Conservation (phyloP, 2,329 filamentous ascomycete genomes). For the Cryphonectria naterciae region DNA sequence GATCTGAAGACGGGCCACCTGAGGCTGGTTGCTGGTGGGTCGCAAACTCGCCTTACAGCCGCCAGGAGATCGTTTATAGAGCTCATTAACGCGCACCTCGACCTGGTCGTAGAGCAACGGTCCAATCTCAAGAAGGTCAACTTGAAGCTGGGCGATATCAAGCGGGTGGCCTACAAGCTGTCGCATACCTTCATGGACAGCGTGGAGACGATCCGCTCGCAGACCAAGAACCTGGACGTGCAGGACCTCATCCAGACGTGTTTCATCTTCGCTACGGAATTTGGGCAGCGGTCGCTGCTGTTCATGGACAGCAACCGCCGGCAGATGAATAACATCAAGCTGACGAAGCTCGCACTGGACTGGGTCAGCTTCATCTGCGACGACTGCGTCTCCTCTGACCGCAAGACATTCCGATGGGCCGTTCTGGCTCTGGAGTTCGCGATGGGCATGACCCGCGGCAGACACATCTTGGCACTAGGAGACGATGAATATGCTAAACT, state of each 20-base stretch:
- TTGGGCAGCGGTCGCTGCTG: conserved; percentile 89
- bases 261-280: conserved; percentile 98
- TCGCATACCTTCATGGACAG: conserved; percentile 99
- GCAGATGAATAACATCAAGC: conserved; percentile 95
- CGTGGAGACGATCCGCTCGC: conserved; percentile 87
- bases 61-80: conserved; percentile 80
- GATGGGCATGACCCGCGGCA: conserved; percentile 94
- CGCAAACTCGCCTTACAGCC: conserved; percentile 74
- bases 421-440: conserved; percentile 94
- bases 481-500: conserved; percentile 85
- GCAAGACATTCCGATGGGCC: conserved; percentile 96
- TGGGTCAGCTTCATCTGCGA: conserved; percentile 99
- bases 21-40: conserved; percentile 86
- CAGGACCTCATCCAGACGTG: conserved; percentile 97
- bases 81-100: conserved; percentile 80
- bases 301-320: conserved; percentile 96
- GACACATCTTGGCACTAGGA: conserved; percentile 88
- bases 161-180: conserved; percentile 92
- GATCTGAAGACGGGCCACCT: conserved; percentile 87
- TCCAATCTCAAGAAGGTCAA: conserved; percentile 95
- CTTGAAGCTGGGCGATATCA: conserved; percentile 86
- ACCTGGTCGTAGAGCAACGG: conserved; percentile 87
- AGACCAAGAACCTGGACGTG: conserved; percentile 82
- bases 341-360: conserved; percentile 90
- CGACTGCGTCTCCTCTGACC: conserved; percentile 90